Evolutionary conservation across 2,329 filamentous ascomycete species (phyloP), one percentile per base, ranked within the genome.

Genomic region (Aspergillus neoniger): DNA sequence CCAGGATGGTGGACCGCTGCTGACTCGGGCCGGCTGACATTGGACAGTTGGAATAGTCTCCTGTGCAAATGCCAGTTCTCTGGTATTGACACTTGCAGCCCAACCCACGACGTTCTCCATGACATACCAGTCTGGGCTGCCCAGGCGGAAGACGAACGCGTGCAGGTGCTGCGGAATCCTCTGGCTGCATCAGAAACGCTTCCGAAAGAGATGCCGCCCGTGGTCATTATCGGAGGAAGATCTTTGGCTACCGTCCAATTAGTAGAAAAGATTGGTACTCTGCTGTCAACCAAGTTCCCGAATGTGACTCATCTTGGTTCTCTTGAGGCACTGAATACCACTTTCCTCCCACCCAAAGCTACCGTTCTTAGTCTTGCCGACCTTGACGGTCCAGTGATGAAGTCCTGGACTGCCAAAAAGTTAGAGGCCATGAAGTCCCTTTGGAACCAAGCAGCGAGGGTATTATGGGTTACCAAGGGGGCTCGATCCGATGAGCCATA

Each of bases 1-100:
- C 58, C 58, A 1, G 58, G 25, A 17, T 60, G 53, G 58, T 50
- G 48, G 47, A 8, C 9, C 5, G 47, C 25, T 4, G 47, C 47
- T 14, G 47, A 30, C 4, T n/a, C 47, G 3, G 47, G 47, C 4
- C 47, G 47, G 23, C 5, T 50, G 3, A 50, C 47, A 10, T 9
- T 50, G 8, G 8, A 17, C 14, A 25, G 28, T 14, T 50, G 47
- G 47, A 14, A 17, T 17, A 28, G 3, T 2, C 15, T 28, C 12
- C 47, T 50, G 21, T 4, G 23, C 15, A 8, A 17, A 10, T 50
- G 21, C n/a, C 23, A 30, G 2, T 50, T 50, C 32, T 14, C 23
- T 30, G 47, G 47, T 6, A 50, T 50, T 10, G 47, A 50, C 8
- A 50, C 47, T 1, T 25, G 8, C 14, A 50, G 12, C 5, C 47